phyloP scores from a whole-genome alignment of 345 rosid species.

The Draba incana region DNA sequence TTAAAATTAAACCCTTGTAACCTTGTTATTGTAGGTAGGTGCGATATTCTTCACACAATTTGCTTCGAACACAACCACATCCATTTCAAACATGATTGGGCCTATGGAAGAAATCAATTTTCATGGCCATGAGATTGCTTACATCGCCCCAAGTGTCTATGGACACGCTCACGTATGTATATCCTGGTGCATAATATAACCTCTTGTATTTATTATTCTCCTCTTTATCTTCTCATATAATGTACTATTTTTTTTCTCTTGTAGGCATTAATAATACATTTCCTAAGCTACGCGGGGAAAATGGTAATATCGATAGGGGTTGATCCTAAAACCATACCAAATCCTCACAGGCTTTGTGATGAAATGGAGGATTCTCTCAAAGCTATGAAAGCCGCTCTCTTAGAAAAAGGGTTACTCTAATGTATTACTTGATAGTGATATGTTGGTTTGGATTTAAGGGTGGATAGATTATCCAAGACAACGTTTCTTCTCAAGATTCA shows the following conservation, averaged over 20 bases:
- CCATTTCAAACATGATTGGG: constrained; percentile 56
- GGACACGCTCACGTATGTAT: constrained; percentile 57
- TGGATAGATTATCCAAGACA: too few relatives aligned
- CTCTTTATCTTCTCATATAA: background rate
- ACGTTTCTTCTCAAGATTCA: too few relatives aligned
- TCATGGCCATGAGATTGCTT: constrained; percentile 55
- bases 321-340: constrained; percentile 58
- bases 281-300: constrained; percentile 62
- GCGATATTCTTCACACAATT: constrained; percentile 35
- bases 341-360: constrained; percentile 60
- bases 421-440: background rate
- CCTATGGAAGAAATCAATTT: constrained; percentile 57
- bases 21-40: constrained; percentile 40
- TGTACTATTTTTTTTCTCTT: background rate
- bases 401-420: constrained; percentile 1
- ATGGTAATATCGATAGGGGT: constrained; percentile 60
- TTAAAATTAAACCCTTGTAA: background rate
- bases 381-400: constrained; percentile 45
- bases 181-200: background rate
- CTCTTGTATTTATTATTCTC: too few relatives aligned
- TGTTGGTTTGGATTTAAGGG: too few relatives aligned
- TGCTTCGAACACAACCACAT: constrained; percentile 46
- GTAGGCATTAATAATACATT: constrained; percentile 73
- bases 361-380: constrained; percentile 57
- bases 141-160: constrained; percentile 56